Percentiles rank a stretch among this genome's conserved stretches.
phyloP scores from a whole-genome alignment of 306 rosid genomes.

The Luffa acutangula region DNA sequence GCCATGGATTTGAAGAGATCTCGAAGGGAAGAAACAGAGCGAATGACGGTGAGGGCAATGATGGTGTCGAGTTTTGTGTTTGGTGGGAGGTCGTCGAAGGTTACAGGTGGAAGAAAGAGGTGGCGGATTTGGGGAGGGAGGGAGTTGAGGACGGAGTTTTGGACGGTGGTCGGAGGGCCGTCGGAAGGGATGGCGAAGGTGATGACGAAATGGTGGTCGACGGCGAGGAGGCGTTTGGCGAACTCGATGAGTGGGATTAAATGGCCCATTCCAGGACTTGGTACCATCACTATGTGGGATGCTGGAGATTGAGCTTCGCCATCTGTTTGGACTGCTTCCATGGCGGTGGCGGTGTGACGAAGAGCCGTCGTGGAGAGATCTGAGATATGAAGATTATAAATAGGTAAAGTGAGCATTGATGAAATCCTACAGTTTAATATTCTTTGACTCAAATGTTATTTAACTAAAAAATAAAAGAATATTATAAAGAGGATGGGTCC shows the following conservation, averaged over 20 bases:
- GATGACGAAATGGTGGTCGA: slow-evolving; percentile 16
- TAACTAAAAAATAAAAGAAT: too few species aligned
- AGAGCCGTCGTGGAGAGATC: too few species aligned
- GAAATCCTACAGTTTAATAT: too few species aligned
- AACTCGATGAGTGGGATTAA: slow-evolving; percentile 59
- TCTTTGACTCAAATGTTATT: too few species aligned
- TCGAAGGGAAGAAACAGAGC: slow-evolving; percentile 18
- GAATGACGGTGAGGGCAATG: slow-evolving; percentile 27
- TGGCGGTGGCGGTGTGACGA: background rate
- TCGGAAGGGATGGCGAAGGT: slow-evolving; percentile 43
- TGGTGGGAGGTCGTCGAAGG: slow-evolving; percentile 23
- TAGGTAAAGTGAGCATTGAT: too few species aligned
- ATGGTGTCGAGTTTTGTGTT: slow-evolving; percentile 16
- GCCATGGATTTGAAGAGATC: background rate
- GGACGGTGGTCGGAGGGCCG: slow-evolving; percentile 40
- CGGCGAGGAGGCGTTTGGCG: slow-evolving; percentile 34
- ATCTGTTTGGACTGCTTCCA: slow-evolving; percentile 20
- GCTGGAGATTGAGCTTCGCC: too few species aligned
- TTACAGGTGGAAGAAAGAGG: slow-evolving; percentile 26
- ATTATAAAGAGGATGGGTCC: too few species aligned
- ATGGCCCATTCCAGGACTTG: slow-evolving; percentile 76
- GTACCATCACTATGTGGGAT: slow-evolving; percentile 33
- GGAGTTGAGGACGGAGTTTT: slow-evolving; percentile 25
- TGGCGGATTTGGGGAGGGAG: slow-evolving; percentile 9
- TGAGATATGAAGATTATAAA: too few species aligned